Evolutionary conservation across 2,329 filamentous ascomycete species (phyloP).

Genomic region (Penicillium sp.): DNA sequence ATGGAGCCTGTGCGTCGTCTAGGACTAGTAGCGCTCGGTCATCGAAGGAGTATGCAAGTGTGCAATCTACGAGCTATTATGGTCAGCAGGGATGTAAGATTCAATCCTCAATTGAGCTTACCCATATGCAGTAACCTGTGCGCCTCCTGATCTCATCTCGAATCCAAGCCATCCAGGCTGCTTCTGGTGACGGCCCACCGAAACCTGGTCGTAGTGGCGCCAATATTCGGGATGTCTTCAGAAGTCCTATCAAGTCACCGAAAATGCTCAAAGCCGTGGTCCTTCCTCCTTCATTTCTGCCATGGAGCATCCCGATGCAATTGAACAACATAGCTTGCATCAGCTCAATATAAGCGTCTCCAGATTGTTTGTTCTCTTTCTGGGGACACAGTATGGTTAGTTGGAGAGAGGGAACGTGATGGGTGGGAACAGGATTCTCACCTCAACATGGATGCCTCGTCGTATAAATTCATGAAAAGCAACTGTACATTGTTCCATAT

Average conservation of each 20-base stretch:
- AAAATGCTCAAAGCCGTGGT: slow-evolving; percentile 26
- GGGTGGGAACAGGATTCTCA: slow-evolving; percentile 13
- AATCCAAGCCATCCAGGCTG: slow-evolving; percentile 38
- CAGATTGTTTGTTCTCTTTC: slow-evolving; percentile 26
- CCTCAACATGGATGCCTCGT: slow-evolving; percentile 37
- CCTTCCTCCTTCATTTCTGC: slow-evolving; percentile 24
- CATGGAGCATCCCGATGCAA: slow-evolving; percentile 34
- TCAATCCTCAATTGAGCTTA: slow-evolving; percentile 22
- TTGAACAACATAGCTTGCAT: slow-evolving; percentile 33
- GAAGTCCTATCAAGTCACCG: slow-evolving; percentile 28
- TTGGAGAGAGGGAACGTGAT: neutral
- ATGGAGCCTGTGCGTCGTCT: slow-evolving; percentile 39
- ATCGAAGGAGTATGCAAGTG: slow-evolving; percentile 40
- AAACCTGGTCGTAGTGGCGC: slow-evolving; percentile 9
- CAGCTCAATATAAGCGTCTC: slow-evolving; percentile 25
- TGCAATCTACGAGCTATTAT: slow-evolving; percentile 42
- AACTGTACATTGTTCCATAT: slow-evolving; percentile 29
- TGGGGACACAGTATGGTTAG: slow-evolving; percentile 11
- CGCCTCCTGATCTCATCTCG: slow-evolving; percentile 38
- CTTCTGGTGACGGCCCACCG: slow-evolving; percentile 13
- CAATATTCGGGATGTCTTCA: slow-evolving; percentile 22
- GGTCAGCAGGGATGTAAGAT: neutral
- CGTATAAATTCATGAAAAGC: slow-evolving; percentile 45
- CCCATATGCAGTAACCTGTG: slow-evolving; percentile 45
- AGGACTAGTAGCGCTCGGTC: slow-evolving; percentile 36